A percentile compares a stretch with the other conserved stretches of the same genome.
These are phyloP conservation scores for Aspergillus steynii DNA, from an alignment of 495 filamentous ascomycete genomes.

Conservation along the genomic window DNA sequence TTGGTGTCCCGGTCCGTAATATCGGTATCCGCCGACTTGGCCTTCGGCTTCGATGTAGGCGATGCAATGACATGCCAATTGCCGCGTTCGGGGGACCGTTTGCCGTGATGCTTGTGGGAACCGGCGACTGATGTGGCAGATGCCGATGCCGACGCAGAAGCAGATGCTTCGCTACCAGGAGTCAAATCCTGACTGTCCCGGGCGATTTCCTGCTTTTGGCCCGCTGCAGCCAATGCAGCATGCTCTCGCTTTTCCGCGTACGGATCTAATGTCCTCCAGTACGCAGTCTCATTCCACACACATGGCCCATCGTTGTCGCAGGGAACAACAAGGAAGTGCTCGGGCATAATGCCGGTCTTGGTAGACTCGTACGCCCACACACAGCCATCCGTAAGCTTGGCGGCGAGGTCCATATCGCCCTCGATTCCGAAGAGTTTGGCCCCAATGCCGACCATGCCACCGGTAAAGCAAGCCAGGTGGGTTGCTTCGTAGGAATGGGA, in stretches of 20 bases:
- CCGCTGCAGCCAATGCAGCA: background rate
- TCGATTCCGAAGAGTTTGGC: constrained; percentile 82
- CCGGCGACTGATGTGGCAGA: background rate
- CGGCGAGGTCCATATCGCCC: constrained; percentile 77
- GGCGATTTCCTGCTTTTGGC: background rate
- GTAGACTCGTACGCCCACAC: constrained; percentile 89
- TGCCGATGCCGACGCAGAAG: background rate
- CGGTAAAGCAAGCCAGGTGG: constrained; percentile 87
- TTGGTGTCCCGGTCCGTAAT: constrained; percentile 1
- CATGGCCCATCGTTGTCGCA: constrained; percentile 70
- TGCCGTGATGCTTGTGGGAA: constrained; percentile 5
- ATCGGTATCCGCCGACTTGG: background rate
- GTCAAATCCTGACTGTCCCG: background rate
- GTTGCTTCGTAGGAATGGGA: constrained; percentile 59
- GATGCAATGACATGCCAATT: constrained; percentile 24
- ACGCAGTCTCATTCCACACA: constrained; percentile 73
- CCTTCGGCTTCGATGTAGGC: background rate
- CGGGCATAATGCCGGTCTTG: constrained; percentile 87
- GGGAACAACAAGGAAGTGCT: constrained; percentile 62
- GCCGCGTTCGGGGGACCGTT: constrained; percentile 20
- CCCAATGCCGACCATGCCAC: constrained; percentile 91
- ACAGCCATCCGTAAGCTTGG: constrained; percentile 86
- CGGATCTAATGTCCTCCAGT: constrained; percentile 58
- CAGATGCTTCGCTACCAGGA: background rate
- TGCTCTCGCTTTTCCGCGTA: constrained; percentile 28